Evolutionary conservation across 495 filamentous ascomycete species (phyloP), one percentile per base, ranked within the genome.

Genomic region (Talaromyces ruber): DNA sequence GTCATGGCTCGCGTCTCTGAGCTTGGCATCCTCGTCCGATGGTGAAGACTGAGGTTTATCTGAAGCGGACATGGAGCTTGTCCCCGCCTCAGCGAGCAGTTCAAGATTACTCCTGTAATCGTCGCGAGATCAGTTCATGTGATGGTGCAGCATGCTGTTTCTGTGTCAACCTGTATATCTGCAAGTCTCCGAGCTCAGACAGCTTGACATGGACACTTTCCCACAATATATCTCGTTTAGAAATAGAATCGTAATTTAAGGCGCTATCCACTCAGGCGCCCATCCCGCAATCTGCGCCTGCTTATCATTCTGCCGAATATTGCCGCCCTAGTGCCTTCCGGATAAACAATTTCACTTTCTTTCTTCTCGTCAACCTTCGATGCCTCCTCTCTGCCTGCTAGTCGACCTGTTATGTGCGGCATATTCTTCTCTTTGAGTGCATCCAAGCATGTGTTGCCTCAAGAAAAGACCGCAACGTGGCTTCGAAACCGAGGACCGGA

Each of bases 401-500:
- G 21, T 34, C 56, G 64, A 22, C 12, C 65, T 64, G 68, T 61
- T 62, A 88, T 88, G 86, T 88, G 86, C 68, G 86, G 86, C 64
- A 88, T 88, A 34, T 87, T 81, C 65, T 84, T 84, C 66, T 82
- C 84, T 9, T 65, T 82, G 61, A 76, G 77, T 64, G 67, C 72
- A 37, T 62, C 66, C 12, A 62, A 54, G 30, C 63, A 68, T 47
- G 64, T 68, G 39, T 61, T 64, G 63, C 76, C 82, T 26, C 72
- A 72, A 51, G 59, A 72, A n/a, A 69, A 79, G 56, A 76, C 82
- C 4, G 63, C 71, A 21, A 32, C 70, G 51, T 64, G 81, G 18
- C 75, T 88, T 1, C 61, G 67, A 26, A 73, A 75, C 32, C 77
- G 86, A 64, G 86, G 86, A 6, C 86, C 86, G 8, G 86, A 88